These are phyloP conservation scores for Phaeosphaeriaceae sp. DNA, from an alignment of 2,329 filamentous ascomycete species.

Conservation along the genomic window DNA sequence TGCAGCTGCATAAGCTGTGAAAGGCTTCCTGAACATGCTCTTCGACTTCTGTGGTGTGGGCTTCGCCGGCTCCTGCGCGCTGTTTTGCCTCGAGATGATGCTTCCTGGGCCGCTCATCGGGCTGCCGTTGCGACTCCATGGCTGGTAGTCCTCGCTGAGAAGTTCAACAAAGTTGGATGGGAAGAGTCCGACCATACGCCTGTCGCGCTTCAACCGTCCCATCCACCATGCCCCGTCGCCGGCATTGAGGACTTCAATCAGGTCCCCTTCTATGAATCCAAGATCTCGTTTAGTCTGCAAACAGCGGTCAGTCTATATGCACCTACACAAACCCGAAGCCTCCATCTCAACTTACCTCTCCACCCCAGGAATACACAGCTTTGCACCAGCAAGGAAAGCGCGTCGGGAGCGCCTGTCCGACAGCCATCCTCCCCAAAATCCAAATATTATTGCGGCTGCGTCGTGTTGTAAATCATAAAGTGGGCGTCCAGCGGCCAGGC, in stretches of 20 bases:
- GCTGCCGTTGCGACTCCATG: constrained; percentile 67
- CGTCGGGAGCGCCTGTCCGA: constrained; percentile 66
- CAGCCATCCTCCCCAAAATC: constrained; percentile 49
- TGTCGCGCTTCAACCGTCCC: constrained; percentile 86
- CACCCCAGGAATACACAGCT: constrained; percentile 91
- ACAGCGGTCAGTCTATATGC: constrained; percentile 26
- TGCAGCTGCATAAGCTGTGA: constrained; percentile 65
- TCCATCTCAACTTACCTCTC: constrained; percentile 62
- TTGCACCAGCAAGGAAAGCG: constrained; percentile 91
- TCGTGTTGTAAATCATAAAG: constrained; percentile 28
- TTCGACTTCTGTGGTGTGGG: constrained; percentile 56
- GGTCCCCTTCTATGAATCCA: constrained; percentile 94
- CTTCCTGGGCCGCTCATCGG: constrained; percentile 51
- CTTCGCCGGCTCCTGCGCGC: constrained; percentile 55
- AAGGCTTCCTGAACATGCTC: constrained; percentile 68
- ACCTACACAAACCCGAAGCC: constrained; percentile 10
- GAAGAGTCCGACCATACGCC: constrained; percentile 88
- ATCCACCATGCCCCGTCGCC: constrained; percentile 99
- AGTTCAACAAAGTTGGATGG: constrained; percentile 98
- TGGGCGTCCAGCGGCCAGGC: constrained; percentile 12
- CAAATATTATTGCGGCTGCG: constrained; percentile 4
- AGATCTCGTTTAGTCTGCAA: constrained; percentile 82
- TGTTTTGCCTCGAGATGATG: constrained; percentile 58
- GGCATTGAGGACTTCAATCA: constrained; percentile 97
- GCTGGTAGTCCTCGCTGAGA: constrained; percentile 83